A percentile compares a stretch with the other conserved stretches of the same genome.
phyloP scores from a whole-genome alignment of 2,329 filamentous ascomycete genomes.

The Cercospora beticola region DNA sequence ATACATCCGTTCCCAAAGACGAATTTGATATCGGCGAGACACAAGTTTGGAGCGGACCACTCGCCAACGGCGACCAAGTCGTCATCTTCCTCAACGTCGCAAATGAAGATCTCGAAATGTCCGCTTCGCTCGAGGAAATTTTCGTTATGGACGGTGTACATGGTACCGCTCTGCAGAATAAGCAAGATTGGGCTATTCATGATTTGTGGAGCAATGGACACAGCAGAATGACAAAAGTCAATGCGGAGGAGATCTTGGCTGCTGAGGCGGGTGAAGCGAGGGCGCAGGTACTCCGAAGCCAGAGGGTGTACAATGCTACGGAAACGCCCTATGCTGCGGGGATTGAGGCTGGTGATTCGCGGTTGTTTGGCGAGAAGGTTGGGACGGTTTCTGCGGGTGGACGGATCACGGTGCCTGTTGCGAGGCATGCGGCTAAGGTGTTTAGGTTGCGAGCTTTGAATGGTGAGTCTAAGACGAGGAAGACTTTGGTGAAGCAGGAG shows the following conservation, averaged over 20 bases:
- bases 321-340: not conserved
- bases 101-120: constrained; percentile 1
- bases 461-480: not conserved
- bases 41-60: constrained; percentile 3
- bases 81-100: not conserved
- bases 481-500: not conserved
- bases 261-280: not conserved
- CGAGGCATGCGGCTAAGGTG: not conserved
- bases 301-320: constrained; percentile 3
- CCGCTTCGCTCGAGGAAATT: not conserved
- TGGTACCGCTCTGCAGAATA: not conserved
- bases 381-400: not conserved
- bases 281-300: not conserved
- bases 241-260: constrained; percentile 1
- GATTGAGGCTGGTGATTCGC: not conserved
- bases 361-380: not conserved
- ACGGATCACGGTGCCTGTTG: not conserved
- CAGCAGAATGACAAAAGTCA: constrained; percentile 2
- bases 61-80: constrained; percentile 5
- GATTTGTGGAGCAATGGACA: constrained; percentile 4
- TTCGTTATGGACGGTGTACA: not conserved
- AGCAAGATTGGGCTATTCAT: not conserved
- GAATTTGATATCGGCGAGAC: constrained; percentile 4
- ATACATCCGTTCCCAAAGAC: not conserved
- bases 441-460: not conserved